Base-by-base conservation (phyloP, 768 basidiomycete genomes). In the Dendrothele bispora region DNA sequence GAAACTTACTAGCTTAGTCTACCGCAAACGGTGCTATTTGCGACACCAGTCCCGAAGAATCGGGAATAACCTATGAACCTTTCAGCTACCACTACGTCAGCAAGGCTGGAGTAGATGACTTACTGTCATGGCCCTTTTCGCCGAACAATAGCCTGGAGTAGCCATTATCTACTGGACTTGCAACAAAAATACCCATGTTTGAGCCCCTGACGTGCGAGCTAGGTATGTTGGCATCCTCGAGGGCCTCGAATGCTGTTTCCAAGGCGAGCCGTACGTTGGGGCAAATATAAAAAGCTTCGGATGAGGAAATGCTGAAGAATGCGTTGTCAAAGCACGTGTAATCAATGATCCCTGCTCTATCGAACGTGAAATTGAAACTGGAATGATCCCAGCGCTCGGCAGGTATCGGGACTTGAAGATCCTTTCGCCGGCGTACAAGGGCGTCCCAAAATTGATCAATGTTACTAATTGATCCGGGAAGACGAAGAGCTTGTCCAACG, bases 221-320 rank as follows among this genome's bases (percentile, higher is more conserved):
- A 1, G 69, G 64, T 8, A 69, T 69, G 44, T 66, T 66, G 1
- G 68, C 68, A 45, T 65, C 63, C 43, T 71, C 69, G 15, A 71
- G 52, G 2, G 68, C 69, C 49, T 67, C 63, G 45, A 67, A 69
- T 2, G 68, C 59, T 7, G 62, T 54, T 49, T 71, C 69, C 40
- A 71, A 52, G 10, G 60, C 57, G 1, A 71, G 63, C 10, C 69
- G 62, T 15, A 60, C 56, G 25, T 55, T 55, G 2, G 69, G 69
- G 2, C 57, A 48, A 14, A 71, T 54, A 38, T 56, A 54, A 43
- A 63, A 61, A 1, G 69, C 69, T 49, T 71, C 69, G 3, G 67
- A 57, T 10, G 63, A 58, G 2, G 68, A 62, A 5, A 71, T 60
- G 1, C 65, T 64, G 48, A 71, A 71, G 57, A 71, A 71, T 0